These are phyloP conservation scores for Anisodus tanguticus DNA, from an alignment of 257 asterid species.

Conservation along the genomic window DNA sequence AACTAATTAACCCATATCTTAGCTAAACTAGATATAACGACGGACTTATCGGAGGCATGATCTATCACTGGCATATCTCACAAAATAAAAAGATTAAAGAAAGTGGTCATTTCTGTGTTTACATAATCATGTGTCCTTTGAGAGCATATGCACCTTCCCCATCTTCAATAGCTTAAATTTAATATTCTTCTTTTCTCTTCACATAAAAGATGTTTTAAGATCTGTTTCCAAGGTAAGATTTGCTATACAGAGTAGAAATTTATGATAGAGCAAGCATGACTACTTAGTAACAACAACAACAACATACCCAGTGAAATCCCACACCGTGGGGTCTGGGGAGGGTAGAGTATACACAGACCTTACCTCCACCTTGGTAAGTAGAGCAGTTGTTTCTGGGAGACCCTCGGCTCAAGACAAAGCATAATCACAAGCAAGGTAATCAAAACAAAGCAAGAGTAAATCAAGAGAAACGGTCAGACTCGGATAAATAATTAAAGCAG, in stretches of 20 bases:
- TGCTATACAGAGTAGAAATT: neutral
- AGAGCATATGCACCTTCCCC: constrained; percentile 22
- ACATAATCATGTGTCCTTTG: constrained; percentile 15
- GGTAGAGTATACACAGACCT: no score
- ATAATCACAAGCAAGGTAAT: no score
- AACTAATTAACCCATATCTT: neutral
- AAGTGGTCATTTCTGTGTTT: neutral
- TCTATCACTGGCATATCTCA: neutral
- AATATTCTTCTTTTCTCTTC: neutral
- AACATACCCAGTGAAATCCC: no score
- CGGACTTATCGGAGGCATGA: neutral
- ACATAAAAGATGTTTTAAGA: constrained; percentile 1
- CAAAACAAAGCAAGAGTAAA: no score
- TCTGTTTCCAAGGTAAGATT: constrained; percentile 8
- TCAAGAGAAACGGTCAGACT: no score
- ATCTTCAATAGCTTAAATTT: neutral
- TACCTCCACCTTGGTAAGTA: no score
- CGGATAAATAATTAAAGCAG: no score
- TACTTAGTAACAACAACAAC: neutral
- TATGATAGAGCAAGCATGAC: constrained; percentile 9
- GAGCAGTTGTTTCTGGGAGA: no score
- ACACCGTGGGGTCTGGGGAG: no score
- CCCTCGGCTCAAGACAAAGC: no score
- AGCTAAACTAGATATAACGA: neutral
- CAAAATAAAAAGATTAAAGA: neutral